These are phyloP conservation scores for Filobasidium floriforme DNA, from an alignment of 768 basidiomycete genomes.

Conservation along the genomic window DNA sequence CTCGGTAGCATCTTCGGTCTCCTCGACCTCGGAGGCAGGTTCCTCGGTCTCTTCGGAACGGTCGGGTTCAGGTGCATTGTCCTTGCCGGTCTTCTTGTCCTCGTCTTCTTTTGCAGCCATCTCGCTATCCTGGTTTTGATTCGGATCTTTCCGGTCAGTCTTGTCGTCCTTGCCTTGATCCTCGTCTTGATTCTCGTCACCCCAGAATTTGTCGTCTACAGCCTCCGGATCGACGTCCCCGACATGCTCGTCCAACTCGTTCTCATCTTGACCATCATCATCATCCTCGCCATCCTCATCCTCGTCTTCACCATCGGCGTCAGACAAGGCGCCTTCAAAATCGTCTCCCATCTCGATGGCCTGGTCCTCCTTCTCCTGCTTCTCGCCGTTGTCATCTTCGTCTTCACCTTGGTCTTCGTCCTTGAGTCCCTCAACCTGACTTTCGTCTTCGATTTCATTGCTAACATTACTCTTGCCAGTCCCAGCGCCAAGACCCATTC, in stretches of 20 bases:
- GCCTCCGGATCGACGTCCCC: constrained; percentile 76
- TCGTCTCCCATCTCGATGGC: constrained; percentile 89
- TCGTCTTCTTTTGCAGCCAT: constrained; percentile 71
- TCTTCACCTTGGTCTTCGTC: constrained; percentile 54
- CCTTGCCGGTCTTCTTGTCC: constrained; percentile 43
- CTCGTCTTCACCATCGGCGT: constrained; percentile 57
- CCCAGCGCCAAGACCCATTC: constrained; percentile 83
- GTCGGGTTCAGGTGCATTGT: constrained; percentile 34
- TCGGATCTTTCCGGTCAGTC: constrained; percentile 57
- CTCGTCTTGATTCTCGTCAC: constrained; percentile 56
- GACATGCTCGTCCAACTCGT: constrained; percentile 71
- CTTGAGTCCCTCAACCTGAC: constrained; percentile 87
- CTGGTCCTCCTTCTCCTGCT: constrained; percentile 62
- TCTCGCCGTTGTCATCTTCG: constrained; percentile 68
- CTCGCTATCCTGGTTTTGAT: constrained; percentile 59
- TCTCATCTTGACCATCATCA: constrained; percentile 49
- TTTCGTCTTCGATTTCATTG: constrained; percentile 91
- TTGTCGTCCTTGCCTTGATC: constrained; percentile 51
- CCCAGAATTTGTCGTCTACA: constrained; percentile 96
- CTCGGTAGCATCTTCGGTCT: constrained; percentile 19
- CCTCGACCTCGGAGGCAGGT: constrained; percentile 27
- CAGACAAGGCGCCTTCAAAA: constrained; percentile 77
- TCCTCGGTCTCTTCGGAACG: constrained; percentile 30
- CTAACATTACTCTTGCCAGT: constrained; percentile 77
- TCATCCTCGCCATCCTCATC: constrained; percentile 50